Percentiles rank a stretch among this genome's conserved stretches.
Evolutionary conservation across 805 yeast genomes (phyloP).

Genomic region (Hanseniaspora lachancei): DNA sequence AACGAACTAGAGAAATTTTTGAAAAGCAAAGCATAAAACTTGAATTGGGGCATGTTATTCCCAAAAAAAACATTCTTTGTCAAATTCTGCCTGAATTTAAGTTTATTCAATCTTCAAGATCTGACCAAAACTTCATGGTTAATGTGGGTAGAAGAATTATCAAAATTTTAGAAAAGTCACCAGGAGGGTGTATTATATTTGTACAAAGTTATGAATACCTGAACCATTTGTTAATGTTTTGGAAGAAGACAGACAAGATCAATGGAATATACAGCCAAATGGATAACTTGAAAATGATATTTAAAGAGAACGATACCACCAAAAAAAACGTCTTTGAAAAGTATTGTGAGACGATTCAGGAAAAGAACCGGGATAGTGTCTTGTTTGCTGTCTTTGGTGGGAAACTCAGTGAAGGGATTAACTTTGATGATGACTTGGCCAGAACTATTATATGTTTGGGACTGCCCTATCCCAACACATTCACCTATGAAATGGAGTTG

Average conservation of each 20-base stretch:
- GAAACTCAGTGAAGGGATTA: constrained; percentile 83
- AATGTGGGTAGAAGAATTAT: constrained; percentile 40
- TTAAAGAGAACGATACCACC: constrained; percentile 38
- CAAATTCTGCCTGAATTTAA: constrained; percentile 30
- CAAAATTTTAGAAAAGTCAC: constrained; percentile 35
- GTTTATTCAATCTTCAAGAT: constrained; percentile 58
- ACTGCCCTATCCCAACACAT: constrained; percentile 74
- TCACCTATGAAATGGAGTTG: constrained; percentile 69
- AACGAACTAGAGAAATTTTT: constrained; percentile 48
- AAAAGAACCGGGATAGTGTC: constrained; percentile 41
- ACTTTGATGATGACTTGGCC: constrained; percentile 77
- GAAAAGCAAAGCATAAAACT: constrained; percentile 36
- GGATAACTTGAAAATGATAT: constrained; percentile 34
- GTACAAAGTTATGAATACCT: constrained; percentile 76
- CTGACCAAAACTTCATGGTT: constrained; percentile 32
- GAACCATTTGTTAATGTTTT: constrained; percentile 34
- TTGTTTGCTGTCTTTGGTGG: constrained; percentile 86
- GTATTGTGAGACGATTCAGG: constrained; percentile 35
- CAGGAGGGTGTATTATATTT: constrained; percentile 67
- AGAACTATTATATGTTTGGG: constrained; percentile 80
- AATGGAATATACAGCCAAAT: constrained; percentile 26
- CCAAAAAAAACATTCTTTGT: constrained; percentile 51
- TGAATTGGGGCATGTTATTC: constrained; percentile 76
- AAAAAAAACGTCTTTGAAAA: constrained; percentile 37
- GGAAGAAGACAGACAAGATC: constrained; percentile 32